These are phyloP conservation scores for Penstemon newberryi DNA, from an alignment of 257 asterid species.

Conservation along the genomic window DNA sequence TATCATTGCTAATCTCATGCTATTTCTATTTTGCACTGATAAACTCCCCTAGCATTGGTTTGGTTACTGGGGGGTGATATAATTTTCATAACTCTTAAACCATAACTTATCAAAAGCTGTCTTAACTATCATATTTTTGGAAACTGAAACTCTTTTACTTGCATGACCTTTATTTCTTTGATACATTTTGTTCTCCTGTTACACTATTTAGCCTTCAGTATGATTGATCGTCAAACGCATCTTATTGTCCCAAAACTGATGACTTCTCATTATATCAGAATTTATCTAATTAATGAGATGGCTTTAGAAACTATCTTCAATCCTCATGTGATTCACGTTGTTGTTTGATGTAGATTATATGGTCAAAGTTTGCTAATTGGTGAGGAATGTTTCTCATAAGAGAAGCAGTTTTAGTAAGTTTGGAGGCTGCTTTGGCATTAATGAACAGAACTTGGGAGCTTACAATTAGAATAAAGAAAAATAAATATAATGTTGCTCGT, in stretches of 20 bases:
- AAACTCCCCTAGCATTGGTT: slow-evolving; percentile 5
- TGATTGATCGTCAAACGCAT: neutral
- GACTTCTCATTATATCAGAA: neutral
- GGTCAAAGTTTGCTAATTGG: slow-evolving; percentile 1
- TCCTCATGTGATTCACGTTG: neutral
- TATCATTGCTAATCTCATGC: slow-evolving; percentile 23
- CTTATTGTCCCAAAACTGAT: neutral
- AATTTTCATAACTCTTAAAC: too few species aligned
- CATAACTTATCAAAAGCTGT: neutral
- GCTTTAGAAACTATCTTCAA: neutral
- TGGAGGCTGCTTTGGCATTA: neutral
- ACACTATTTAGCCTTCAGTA: neutral
- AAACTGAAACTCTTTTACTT: slow-evolving; percentile 1
- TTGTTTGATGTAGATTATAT: slow-evolving; percentile 1
- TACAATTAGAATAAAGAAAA: too few species aligned
- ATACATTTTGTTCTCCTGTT: slow-evolving; percentile 10
- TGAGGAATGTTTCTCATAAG: neutral
- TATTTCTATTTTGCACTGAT: slow-evolving; percentile 16
- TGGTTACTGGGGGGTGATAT: neutral
- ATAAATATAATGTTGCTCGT: neutral
- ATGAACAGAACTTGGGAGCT: neutral
- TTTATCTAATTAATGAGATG: neutral
- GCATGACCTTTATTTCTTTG: slow-evolving; percentile 20
- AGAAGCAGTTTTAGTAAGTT: slow-evolving; percentile 1
- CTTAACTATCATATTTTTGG: neutral